A percentile compares a stretch with the other conserved stretches of the same genome.
Conservation (phyloP, 495 filamentous ascomycete species). For the Pseudotulostoma volvatum region DNA sequence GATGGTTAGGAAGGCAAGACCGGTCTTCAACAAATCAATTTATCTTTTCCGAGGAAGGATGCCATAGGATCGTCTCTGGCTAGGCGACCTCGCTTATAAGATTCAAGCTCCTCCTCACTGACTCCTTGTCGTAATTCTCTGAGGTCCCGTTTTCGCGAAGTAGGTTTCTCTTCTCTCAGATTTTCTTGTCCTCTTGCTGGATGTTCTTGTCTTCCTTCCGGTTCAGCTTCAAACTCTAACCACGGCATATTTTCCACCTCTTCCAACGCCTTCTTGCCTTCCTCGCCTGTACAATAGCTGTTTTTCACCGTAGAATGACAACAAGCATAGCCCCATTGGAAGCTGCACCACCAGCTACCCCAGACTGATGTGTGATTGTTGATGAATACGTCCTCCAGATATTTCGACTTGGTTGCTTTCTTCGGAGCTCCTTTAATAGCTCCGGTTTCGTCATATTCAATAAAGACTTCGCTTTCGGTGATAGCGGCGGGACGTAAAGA, state of each 20-base stretch:
- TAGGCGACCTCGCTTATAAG: conserved; percentile 55
- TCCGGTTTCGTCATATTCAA: conserved; percentile 88
- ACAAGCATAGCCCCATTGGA: conserved; percentile 95
- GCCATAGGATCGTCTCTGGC: conserved; percentile 76
- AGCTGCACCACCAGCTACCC: conserved; percentile 95
- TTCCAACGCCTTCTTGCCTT: conserved; percentile 58
- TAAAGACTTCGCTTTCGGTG: conserved; percentile 68
- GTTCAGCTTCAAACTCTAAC: conserved; percentile 20
- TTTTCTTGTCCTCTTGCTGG: conserved; percentile 12
- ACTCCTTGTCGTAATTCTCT: conserved; percentile 57
- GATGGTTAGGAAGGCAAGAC: too few relatives aligned
- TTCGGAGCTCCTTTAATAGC: conserved; percentile 77
- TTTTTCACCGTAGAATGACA: conserved; percentile 89
- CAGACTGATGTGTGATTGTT: conserved; percentile 90
- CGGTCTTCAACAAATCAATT: conserved; percentile 20
- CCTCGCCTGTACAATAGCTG: conserved; percentile 89
- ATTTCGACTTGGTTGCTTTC: conserved; percentile 65
- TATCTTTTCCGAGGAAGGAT: conserved; percentile 47
- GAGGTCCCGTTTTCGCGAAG: conserved; percentile 48
- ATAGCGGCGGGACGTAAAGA: conserved; percentile 50
- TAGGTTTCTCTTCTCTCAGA: conserved; percentile 12
- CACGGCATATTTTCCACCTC: conserved; percentile 43
- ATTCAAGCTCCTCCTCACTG: conserved; percentile 68
- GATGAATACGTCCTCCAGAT: conserved; percentile 67
- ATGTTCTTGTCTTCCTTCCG: conserved; percentile 7